Evolutionary conservation across 495 filamentous ascomycete genomes (phyloP), one percentile per base, ranked within the genome.

Genomic region (Saxophila tyrrhenica): DNA sequence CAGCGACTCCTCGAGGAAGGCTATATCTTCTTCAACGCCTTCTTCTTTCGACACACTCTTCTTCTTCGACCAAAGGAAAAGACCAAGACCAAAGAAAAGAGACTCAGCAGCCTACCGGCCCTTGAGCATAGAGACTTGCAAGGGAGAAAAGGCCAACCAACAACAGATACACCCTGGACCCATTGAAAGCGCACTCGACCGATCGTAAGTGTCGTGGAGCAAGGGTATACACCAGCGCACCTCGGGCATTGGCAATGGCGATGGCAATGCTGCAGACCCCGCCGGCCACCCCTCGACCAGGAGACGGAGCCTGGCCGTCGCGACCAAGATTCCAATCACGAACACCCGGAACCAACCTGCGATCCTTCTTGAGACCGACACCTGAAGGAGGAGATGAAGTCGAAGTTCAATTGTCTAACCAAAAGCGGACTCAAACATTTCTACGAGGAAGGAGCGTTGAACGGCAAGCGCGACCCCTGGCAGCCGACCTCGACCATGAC

Each of bases 251-350:
- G 23, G 20, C 15, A 3, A 39, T 38, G 48, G 25, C 25, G 48
- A 25, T 15, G 29, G 15, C 32, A 39, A 35, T 23, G 11, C 38
- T 50, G n/a, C 25, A 24, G 48, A 19, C 3, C 16, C 24, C 24
- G n/a, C n/a, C n/a, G n/a, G n/a, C n/a, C 8, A 17, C 25, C 13
- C 25, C 48, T 50, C 48, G 13, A 25, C 48, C 48, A 50, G 48
- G 48, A 22, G 48, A 50, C n/a, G 25, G 48, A 19, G 24, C 29
- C n/a, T 35, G 23, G 24, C 25, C 13, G 25, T 39, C 38, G 24
- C 48, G 38, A 13, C 19, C 20, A 2, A 15, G 19, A 16, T 15
- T 13, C 29, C 20, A 21, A 13, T 13, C 11, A 25, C 48, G 24
- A 20, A 13, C 5, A 24, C 11, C 9, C 3, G 9, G 10, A 24